Evolutionary conservation across 2,329 filamentous ascomycete genomes (phyloP), one percentile per base, ranked within the genome.

Genomic region (Xylaria hypoxylon): DNA sequence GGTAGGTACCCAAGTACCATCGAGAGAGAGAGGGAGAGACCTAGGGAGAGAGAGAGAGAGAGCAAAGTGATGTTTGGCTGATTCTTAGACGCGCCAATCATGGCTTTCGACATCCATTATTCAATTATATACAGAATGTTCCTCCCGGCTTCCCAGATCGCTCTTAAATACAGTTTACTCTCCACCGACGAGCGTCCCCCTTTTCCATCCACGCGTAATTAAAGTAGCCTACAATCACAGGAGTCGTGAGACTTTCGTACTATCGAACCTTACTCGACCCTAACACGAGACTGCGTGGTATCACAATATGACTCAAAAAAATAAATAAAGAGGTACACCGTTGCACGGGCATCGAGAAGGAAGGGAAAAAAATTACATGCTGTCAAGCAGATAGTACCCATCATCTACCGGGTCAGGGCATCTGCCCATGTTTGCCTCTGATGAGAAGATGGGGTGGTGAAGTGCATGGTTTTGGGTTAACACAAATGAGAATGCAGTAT

Each of bases 401-500:
- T 58, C 51, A 59, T 42, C 42, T 24, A 56, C 53, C 50, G 38
- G 55, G 59, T 53, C 61, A 55, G 33, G 63, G 31, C 68, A 63
- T 47, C 17, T 35, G 64, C 35, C 35, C 38, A 59, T 56, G 19
- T 55, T 60, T 47, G 55, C 65, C 55, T 56, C 61, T 38, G 50
- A 51, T 35, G 33, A 50, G 44, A 57, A 65, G 64, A 47, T 59
- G 51, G 31, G 62, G 62, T 65, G 65, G 38, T 59, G 69, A 69
- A 66, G 59, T 62, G 28, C 13, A n/a, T 60, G 26, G 13, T 17
- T 8, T 40, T 57, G n/a, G 42, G 67, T 56, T 57, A 52, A 64
- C 42, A 74, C 71, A 74, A 75, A 75, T 71, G 73, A 72, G 71
- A 75, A 74, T 72, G 65, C 58, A 57, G 65, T 47, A 68, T 66